phyloP scores from a whole-genome alignment of 495 filamentous ascomycete genomes.

The Aspergillus nanangensis region DNA sequence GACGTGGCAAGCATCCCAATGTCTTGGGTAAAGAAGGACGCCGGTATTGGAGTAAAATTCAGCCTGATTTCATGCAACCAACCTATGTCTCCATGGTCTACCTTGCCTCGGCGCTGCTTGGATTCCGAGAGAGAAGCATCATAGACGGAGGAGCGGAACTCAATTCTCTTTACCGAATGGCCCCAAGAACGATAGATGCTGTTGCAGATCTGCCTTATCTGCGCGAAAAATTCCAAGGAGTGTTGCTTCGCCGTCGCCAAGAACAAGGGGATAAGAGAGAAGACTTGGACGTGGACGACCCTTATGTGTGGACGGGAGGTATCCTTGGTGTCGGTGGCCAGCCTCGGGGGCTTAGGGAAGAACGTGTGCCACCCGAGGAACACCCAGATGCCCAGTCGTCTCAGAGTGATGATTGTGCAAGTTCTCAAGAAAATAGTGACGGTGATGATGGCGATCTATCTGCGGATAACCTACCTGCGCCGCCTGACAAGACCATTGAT shows the following conservation, averaged over 20 bases:
- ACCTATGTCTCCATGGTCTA: conserved; percentile 51
- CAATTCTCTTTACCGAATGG: conserved; percentile 28
- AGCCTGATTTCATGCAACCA: conserved; percentile 42
- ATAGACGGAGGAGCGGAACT: conserved; percentile 22
- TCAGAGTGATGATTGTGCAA: neutral
- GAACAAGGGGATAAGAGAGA: conserved; percentile 7
- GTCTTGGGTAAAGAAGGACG: conserved; percentile 25
- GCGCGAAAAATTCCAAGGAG: conserved; percentile 37
- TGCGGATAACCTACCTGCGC: neutral
- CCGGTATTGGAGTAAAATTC: conserved; percentile 31
- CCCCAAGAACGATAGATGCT: conserved; percentile 48
- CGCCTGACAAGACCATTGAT: conserved; percentile 11
- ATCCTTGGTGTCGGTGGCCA: conserved; percentile 21
- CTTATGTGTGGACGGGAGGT: conserved; percentile 31
- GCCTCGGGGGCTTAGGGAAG: neutral
- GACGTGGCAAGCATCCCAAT: conserved; percentile 12
- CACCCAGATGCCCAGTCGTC: neutral
- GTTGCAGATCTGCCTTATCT: conserved; percentile 50
- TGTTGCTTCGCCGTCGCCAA: conserved; percentile 26
- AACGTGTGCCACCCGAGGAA: neutral
- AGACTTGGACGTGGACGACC: conserved; percentile 1
- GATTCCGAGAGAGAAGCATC: conserved; percentile 36
- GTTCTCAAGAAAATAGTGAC: neutral
- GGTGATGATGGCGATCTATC: neutral
- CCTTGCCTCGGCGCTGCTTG: conserved; percentile 43